These are phyloP conservation scores for Plasmodium berghei DNA, from an alignment of 169 alveolate species.

Conservation along the genomic window DNA sequence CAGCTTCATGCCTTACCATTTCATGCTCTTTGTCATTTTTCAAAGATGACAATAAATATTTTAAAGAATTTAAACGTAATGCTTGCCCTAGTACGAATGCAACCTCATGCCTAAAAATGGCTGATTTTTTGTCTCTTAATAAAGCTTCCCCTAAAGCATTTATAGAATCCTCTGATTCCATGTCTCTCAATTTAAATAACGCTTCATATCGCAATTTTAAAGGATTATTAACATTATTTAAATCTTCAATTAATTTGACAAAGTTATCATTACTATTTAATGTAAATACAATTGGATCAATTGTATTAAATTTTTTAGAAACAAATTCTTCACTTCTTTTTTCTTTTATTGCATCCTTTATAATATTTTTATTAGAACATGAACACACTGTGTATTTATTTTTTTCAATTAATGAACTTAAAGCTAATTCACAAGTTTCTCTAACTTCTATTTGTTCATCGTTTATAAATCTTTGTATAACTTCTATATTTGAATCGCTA, in stretches of 20 bases:
- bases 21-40: conserved; percentile 86
- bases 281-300: conserved; percentile 72
- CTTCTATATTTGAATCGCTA: conserved; percentile 78
- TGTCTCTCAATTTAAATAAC: conserved; percentile 71
- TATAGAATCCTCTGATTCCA: conserved; percentile 66
- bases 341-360: conserved; percentile 27
- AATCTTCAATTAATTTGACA: conserved; percentile 52
- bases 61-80: conserved; percentile 82
- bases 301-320: conserved; percentile 66
- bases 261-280: conserved; percentile 30
- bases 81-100: conserved; percentile 94
- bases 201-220: conserved; percentile 74
- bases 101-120: conserved; percentile 92
- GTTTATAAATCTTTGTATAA: conserved; percentile 79
- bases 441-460: conserved; percentile 71
- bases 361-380: conserved; percentile 30
- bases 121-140: conserved; percentile 86
- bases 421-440: conserved; percentile 47
- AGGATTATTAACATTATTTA: conserved; percentile 51
- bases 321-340: conserved; percentile 42
- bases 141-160: conserved; percentile 87
- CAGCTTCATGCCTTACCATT: conserved; percentile 95
- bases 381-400: conserved; percentile 50
- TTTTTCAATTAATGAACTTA: conserved; percentile 66
- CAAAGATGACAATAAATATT: conserved; percentile 82